Conservation (phyloP, 2,329 filamentous ascomycete genomes). For the Trichoderma hamatum region DNA sequence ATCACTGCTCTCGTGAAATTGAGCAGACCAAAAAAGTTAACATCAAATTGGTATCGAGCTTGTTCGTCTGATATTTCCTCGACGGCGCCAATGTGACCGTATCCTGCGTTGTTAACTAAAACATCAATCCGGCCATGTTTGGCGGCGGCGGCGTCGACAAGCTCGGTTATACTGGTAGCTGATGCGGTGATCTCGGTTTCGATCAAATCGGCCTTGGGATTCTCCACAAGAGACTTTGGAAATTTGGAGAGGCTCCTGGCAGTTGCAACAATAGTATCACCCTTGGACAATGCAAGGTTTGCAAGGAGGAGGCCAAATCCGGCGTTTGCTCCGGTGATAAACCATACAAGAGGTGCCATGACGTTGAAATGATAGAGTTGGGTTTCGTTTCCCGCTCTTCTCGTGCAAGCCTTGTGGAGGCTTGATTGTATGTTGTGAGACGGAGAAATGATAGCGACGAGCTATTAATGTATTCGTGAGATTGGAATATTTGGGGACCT, state of each 20-base stretch:
- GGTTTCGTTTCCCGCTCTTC: neutral
- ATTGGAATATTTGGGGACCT: neutral
- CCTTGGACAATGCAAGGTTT: constrained; percentile 42
- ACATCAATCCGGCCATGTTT: constrained; percentile 61
- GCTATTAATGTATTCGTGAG: neutral
- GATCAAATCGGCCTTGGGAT: constrained; percentile 34
- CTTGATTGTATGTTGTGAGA: neutral
- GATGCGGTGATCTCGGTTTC: constrained; percentile 1
- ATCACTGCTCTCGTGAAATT: constrained; percentile 52
- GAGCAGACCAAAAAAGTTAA: constrained; percentile 52
- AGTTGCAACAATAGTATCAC: constrained; percentile 51
- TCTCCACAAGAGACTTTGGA: constrained; percentile 44
- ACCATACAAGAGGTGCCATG: constrained; percentile 38
- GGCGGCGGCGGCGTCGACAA: constrained; percentile 36
- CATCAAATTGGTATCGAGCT: constrained; percentile 57
- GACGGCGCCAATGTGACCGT: constrained; percentile 54
- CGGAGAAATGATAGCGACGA: neutral
- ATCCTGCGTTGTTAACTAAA: constrained; percentile 64
- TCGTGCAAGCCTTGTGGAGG: neutral
- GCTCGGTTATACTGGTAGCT: constrained; percentile 35
- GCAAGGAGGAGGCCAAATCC: constrained; percentile 52
- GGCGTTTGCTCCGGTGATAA: constrained; percentile 52
- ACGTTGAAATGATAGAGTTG: neutral
- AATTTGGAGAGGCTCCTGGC: constrained; percentile 44
- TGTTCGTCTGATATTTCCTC: constrained; percentile 55